phyloP scores from a whole-genome alignment of 371 early-diverging fungal species.

The Rhizopus microsporus region DNA sequence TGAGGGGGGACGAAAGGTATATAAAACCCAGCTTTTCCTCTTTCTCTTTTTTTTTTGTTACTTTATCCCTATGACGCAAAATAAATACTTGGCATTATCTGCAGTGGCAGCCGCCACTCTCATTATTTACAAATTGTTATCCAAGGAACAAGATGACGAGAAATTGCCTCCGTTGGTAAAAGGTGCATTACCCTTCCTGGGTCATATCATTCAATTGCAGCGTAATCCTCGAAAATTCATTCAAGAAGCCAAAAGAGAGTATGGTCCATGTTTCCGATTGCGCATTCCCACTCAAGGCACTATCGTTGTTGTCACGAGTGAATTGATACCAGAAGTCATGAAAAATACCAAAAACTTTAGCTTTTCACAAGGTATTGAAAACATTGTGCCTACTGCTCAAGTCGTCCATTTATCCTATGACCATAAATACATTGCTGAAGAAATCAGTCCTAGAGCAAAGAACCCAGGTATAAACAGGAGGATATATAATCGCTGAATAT shows the following conservation, averaged over 20 bases:
- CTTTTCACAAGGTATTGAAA: slow-evolving; percentile 22
- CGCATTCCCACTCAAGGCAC: slow-evolving; percentile 20
- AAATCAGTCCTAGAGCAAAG: slow-evolving; percentile 14
- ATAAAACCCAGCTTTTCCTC: too few species aligned
- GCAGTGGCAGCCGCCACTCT: slow-evolving; percentile 2
- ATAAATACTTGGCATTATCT: slow-evolving; percentile 10
- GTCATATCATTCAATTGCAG: slow-evolving; percentile 17
- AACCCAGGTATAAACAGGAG: slow-evolving; percentile 20
- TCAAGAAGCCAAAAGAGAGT: slow-evolving; percentile 9
- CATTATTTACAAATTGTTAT: slow-evolving; percentile 2
- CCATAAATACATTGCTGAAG: slow-evolving; percentile 18
- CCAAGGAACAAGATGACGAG: not conserved
- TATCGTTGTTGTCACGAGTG: slow-evolving; percentile 19
- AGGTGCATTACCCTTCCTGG: slow-evolving; percentile 18
- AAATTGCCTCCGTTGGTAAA: slow-evolving; percentile 18
- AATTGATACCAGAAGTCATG: slow-evolving; percentile 25
- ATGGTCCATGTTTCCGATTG: slow-evolving; percentile 22
- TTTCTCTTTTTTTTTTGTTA: not conserved
- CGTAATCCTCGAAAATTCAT: slow-evolving; percentile 18
- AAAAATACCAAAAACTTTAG: slow-evolving; percentile 19
- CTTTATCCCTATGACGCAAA: slow-evolving; percentile 4
- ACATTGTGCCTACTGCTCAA: slow-evolving; percentile 15
- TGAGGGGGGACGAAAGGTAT: too few species aligned
- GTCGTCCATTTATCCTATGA: slow-evolving; percentile 18
- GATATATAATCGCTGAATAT: not conserved